phyloP scores from a whole-genome alignment of 768 basidiomycete genomes.

The Tulasnella calospora region DNA sequence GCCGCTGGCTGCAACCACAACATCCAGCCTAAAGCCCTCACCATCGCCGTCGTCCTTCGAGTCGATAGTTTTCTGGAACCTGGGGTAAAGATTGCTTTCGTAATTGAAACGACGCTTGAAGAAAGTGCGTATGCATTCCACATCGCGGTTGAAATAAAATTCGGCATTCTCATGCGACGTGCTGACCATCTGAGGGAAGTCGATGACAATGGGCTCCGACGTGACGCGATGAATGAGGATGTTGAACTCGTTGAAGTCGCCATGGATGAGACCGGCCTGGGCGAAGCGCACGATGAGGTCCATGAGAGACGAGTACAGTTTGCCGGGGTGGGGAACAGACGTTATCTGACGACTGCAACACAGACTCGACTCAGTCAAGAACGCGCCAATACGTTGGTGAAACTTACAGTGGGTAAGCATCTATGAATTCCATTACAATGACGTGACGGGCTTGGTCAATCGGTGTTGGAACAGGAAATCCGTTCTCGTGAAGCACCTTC shows the following conservation, averaged over 20 bases:
- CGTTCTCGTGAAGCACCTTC: conserved; percentile 85
- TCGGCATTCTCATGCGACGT: conserved; percentile 95
- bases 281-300: conserved; percentile 94
- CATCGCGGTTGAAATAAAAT: conserved; percentile 99
- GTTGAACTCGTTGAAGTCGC: conserved; percentile 99
- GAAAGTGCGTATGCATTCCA: conserved; percentile 91
- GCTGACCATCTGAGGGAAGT: conserved; percentile 99
- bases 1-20: conserved; percentile 90
- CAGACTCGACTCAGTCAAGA: background rate
- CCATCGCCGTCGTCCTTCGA: conserved; percentile 41
- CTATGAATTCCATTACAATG: conserved; percentile 92
- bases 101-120: conserved; percentile 88
- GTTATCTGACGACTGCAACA: conserved; percentile 73
- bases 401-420: conserved; percentile 86
- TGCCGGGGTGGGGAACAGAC: conserved; percentile 77
- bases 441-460: conserved; percentile 94
- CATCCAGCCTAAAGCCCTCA: conserved; percentile 71
- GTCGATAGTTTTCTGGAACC: conserved; percentile 62
- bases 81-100: conserved; percentile 84
- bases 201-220: conserved; percentile 55
- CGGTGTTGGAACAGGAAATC: conserved; percentile 88
- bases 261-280: conserved; percentile 91
- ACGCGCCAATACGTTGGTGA: background rate
- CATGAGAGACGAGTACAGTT: conserved; percentile 88
- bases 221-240: conserved; percentile 71